Percentiles rank a stretch among this genome's conserved stretches.
phyloP scores from a whole-genome alignment of 2,329 filamentous ascomycete genomes.

The Fusarium sp. region DNA sequence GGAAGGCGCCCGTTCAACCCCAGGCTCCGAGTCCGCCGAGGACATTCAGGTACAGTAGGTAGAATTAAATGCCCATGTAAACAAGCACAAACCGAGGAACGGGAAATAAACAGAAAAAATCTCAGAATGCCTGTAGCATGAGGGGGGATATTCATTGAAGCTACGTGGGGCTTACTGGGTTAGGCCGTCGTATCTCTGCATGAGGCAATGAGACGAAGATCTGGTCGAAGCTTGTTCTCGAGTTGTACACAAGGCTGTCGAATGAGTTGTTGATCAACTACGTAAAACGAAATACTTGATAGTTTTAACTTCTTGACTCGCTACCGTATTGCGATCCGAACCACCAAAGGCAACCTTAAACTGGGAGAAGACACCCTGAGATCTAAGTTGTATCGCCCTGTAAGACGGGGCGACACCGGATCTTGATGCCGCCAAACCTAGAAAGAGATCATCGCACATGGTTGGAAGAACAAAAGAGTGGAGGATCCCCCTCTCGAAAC shows the following conservation, averaged over 20 bases:
- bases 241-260: constrained; percentile 8
- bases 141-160: constrained; percentile 17
- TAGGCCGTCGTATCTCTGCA: constrained; percentile 26
- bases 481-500: constrained; percentile 21
- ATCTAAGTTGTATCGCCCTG: constrained; percentile 25
- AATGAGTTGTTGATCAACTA: neutral
- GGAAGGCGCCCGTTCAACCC: constrained; percentile 26
- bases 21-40: constrained; percentile 12
- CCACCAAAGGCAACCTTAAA: constrained; percentile 9
- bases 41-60: neutral
- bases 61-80: constrained; percentile 4
- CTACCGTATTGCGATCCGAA: neutral
- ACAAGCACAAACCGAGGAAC: constrained; percentile 2
- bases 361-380: constrained; percentile 12
- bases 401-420: constrained; percentile 27
- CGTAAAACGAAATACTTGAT: neutral
- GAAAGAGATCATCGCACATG: constrained; percentile 33
- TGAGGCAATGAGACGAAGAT: constrained; percentile 35
- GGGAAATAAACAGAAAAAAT: constrained; percentile 3
- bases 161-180: constrained; percentile 30
- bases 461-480: constrained; percentile 30
- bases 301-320: neutral
- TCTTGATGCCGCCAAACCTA: constrained; percentile 34
- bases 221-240: constrained; percentile 30
- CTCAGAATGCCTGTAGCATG: constrained; percentile 9